These are phyloP conservation scores for Corchorus olitorius DNA, from an alignment of 345 rosid species.

Conservation along the genomic window DNA sequence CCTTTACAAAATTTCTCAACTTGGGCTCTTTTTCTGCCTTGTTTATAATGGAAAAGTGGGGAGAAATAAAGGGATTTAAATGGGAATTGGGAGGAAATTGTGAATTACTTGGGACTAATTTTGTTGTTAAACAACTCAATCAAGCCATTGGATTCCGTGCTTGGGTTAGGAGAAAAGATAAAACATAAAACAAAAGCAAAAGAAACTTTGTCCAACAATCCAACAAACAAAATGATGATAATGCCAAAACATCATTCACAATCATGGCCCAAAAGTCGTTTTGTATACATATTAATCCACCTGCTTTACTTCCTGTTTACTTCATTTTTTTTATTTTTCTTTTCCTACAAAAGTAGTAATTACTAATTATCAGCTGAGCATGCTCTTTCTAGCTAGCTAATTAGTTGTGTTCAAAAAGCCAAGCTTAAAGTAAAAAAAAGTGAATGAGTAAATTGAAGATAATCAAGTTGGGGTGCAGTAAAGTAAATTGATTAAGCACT, in stretches of 20 bases:
- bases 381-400: neutral
- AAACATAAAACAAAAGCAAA: slow-evolving; percentile 21
- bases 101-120: neutral
- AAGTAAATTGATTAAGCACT: neutral
- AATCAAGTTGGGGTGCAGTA: too few relatives aligned
- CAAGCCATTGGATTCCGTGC: neutral
- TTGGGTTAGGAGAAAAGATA: slow-evolving; percentile 2
- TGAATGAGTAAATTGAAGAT: too few relatives aligned
- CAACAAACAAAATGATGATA: slow-evolving; percentile 21
- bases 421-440: neutral
- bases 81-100: neutral
- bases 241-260: slow-evolving; percentile 14
- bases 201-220: slow-evolving; percentile 23
- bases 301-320: neutral
- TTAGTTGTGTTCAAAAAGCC: neutral
- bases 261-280: neutral
- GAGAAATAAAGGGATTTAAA: neutral
- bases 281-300: slow-evolving; percentile 7
- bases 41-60: neutral
- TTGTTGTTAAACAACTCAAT: neutral
- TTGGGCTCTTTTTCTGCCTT: neutral
- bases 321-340: neutral
- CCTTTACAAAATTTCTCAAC: neutral
- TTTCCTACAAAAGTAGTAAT: neutral
- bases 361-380: neutral